Percentiles rank a stretch among this genome's conserved stretches.
These are phyloP conservation scores for Wickerhamomyces subpelliculosus DNA, from an alignment of 805 yeast species.

Conservation along the genomic window DNA sequence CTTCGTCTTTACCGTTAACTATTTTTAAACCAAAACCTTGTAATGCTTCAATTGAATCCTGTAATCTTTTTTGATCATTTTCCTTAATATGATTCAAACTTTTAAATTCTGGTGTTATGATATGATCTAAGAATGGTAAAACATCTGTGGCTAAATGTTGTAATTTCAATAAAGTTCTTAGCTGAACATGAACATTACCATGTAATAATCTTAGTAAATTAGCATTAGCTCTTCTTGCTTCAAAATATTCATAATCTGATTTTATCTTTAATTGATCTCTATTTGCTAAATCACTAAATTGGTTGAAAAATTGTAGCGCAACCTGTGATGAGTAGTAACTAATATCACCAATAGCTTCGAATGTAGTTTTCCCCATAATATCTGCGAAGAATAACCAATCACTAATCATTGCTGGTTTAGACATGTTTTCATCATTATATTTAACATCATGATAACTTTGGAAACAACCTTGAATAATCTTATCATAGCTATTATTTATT, in stretches of 20 bases:
- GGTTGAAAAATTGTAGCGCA: slow-evolving; percentile 53
- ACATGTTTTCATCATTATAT: slow-evolving; percentile 56
- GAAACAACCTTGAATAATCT: slow-evolving; percentile 67
- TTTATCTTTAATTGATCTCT: slow-evolving; percentile 23
- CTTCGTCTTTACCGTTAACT: slow-evolving; percentile 26
- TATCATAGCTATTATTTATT: slow-evolving; percentile 48
- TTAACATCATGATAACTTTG: slow-evolving; percentile 53
- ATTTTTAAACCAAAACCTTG: slow-evolving; percentile 34
- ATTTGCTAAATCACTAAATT: slow-evolving; percentile 56
- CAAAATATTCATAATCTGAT: slow-evolving; percentile 23
- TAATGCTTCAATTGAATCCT: slow-evolving; percentile 31
- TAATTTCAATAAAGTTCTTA: slow-evolving; percentile 8
- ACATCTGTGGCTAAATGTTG: slow-evolving; percentile 21
- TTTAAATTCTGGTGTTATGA: slow-evolving; percentile 23
- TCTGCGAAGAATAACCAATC: slow-evolving; percentile 81
- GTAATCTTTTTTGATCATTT: slow-evolving; percentile 20
- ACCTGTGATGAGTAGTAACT: slow-evolving; percentile 49
- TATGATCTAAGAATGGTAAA: slow-evolving; percentile 28
- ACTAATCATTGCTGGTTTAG: slow-evolving; percentile 51
- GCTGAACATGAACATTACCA: slow-evolving; percentile 6
- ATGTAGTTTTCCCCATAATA: slow-evolving; percentile 34
- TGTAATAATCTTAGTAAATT: slow-evolving; percentile 8
- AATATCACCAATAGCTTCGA: slow-evolving; percentile 38
- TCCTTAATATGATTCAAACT: slow-evolving; percentile 18
- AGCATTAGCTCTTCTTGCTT: slow-evolving; percentile 10